These are phyloP conservation scores for Prunus fruticosa DNA, from an alignment of 306 rosid genomes.

Conservation along the genomic window DNA sequence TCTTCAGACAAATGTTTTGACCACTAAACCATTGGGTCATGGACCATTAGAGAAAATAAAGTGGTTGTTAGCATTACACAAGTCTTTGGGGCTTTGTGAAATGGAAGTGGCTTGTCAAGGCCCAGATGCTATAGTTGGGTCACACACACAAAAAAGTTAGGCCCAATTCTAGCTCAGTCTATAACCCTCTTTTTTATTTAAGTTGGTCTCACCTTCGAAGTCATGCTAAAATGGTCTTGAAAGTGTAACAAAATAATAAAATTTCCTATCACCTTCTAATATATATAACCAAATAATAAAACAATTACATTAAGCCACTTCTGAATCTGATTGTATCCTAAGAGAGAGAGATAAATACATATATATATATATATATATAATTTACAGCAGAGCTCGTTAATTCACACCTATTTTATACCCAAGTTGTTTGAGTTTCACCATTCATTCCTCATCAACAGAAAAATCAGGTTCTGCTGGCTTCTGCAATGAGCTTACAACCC, in stretches of 20 bases:
- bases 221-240: background rate
- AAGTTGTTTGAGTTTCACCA: background rate
- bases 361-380: background rate
- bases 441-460: slow-evolving; percentile 40
- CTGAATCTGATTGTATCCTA: background rate
- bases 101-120: background rate
- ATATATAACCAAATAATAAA: background rate
- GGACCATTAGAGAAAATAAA: background rate
- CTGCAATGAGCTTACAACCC: slow-evolving; percentile 50
- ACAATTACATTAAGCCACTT: background rate
- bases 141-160: background rate
- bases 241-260: background rate
- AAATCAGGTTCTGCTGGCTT: slow-evolving; percentile 87
- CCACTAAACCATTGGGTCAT: too few relatives aligned
- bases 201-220: background rate
- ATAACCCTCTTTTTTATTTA: background rate
- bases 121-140: background rate
- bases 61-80: background rate
- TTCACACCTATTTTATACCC: background rate
- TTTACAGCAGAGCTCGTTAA: slow-evolving; percentile 1
- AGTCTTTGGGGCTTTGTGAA: background rate
- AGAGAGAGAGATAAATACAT: too few relatives aligned
- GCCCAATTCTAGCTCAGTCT: background rate
- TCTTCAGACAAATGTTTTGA: too few relatives aligned
- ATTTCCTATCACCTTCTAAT: background rate